Base-by-base conservation (phyloP, 495 filamentous ascomycete species). In the Hypoxylon trugodes region DNA sequence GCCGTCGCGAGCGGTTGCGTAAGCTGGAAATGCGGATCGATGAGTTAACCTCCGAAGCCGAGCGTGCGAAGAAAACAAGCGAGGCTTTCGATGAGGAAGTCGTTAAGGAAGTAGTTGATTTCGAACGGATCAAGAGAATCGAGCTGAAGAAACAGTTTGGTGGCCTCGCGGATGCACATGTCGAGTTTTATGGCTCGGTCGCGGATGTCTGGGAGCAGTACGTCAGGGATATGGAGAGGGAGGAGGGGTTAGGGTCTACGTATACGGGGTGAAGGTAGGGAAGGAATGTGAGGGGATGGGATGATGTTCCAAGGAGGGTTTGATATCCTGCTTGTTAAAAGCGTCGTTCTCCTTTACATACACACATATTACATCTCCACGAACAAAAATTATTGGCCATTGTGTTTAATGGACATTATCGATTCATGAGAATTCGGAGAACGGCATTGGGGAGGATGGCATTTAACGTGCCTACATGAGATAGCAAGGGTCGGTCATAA, bases 11-110 rank as follows among this genome's bases (percentile, higher is more conserved):
- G 61, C 85, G 93, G 18, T 81, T 92, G 30, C 84, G 95, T 12
- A 96, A 94, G 77, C 82, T 97, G 4, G 95, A 98, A 77, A 81
- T 97, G 26, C 87, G 89, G 57, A 97, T 98, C 63, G 90, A 96
- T 66, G 88, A 93, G 72, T 79, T 98, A 37, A 96, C 91, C 24
- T 80, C 86, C 12, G 96, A 94, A 71, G 92, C 95, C 1, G 95
- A 98, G 70, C 83, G 86, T 2, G 91, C 96, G 26, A 90, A 90
- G 75, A 88, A 85, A 58, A 87, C 87, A 9, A 89, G 87, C 1
- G 92, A 97, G 69, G 87, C 86, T 68, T 98, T 98, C 62, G 95
- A 96, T 74, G 92, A 97, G 66, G 91, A 97, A 76, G 93, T 96
- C 18, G 87, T 97, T 6, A 88, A 88, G 45, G 95, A 98, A 79